Conservation (phyloP, 345 rosid genomes). For the Corchorus olitorius region DNA sequence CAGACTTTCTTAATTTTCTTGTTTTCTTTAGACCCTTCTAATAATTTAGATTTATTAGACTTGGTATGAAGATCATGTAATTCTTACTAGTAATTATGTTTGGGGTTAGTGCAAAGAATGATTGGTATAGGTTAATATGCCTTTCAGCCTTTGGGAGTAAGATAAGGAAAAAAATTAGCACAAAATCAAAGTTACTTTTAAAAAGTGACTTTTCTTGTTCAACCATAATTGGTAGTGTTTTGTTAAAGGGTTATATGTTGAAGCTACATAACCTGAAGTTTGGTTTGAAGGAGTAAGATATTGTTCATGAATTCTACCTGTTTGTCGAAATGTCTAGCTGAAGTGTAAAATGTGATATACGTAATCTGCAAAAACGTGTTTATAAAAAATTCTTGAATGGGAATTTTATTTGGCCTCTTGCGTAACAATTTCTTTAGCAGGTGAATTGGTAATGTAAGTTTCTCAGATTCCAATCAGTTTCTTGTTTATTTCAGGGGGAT, state of each 20-base stretch:
- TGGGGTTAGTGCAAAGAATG: too few relatives aligned
- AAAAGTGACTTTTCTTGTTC: not conserved
- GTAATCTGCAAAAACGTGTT: conserved; percentile 21
- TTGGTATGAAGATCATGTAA: not conserved
- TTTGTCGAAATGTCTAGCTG: conserved; percentile 11
- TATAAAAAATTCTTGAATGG: conserved; percentile 32
- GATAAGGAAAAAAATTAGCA: not conserved
- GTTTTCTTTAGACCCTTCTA: not conserved
- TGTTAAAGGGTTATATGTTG: not conserved
- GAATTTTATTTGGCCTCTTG: too few relatives aligned
- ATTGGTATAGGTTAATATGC: too few relatives aligned
- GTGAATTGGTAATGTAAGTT: not conserved
- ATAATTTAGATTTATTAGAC: not conserved
- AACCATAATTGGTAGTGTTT: not conserved
- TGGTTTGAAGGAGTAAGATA: not conserved
- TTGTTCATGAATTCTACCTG: not conserved
- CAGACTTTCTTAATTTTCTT: not conserved
- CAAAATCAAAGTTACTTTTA: too few relatives aligned
- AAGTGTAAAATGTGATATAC: not conserved
- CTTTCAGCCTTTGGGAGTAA: not conserved
- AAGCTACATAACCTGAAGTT: too few relatives aligned
- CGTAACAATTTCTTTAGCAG: conserved; percentile 9
- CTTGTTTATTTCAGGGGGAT: not conserved
- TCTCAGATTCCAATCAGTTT: conserved; percentile 2
- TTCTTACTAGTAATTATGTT: not conserved